phyloP scores from a whole-genome alignment of 768 basidiomycete species.

The Porpolomopsis calyptriformis region DNA sequence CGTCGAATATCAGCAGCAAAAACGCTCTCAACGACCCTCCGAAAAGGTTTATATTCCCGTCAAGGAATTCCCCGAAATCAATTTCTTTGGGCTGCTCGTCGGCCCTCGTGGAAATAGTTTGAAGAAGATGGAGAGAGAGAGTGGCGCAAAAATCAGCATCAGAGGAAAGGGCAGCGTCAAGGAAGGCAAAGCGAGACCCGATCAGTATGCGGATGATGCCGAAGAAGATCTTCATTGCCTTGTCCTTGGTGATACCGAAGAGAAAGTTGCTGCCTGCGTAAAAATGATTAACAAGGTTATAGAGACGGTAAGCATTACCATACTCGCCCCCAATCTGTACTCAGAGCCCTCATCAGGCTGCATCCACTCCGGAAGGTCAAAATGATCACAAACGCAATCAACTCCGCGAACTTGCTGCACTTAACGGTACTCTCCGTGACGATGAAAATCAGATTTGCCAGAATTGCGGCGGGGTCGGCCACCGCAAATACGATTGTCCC shows the following conservation, averaged over 20 bases:
- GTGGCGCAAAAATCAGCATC: slow-evolving; percentile 97
- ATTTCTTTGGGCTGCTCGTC: slow-evolving; percentile 96
- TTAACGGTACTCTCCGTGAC: slow-evolving; percentile 97
- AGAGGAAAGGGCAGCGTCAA: slow-evolving; percentile 98
- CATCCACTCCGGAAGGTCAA: slow-evolving; percentile 97
- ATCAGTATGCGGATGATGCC: slow-evolving; percentile 91
- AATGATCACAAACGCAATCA: slow-evolving; percentile 99
- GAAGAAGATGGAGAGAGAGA: slow-evolving; percentile 99
- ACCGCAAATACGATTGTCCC: slow-evolving; percentile 98
- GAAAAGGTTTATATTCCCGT: slow-evolving; percentile 99
- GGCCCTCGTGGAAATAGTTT: slow-evolving; percentile 97
- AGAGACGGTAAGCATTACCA: slow-evolving; percentile 65
- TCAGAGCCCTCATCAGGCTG: slow-evolving; percentile 51
- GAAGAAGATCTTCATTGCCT: slow-evolving; percentile 99
- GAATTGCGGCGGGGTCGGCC: slow-evolving; percentile 88
- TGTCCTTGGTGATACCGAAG: slow-evolving; percentile 84
- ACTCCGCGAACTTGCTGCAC: slow-evolving; percentile 90
- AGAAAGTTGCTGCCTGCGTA: slow-evolving; percentile 86
- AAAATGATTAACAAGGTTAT: slow-evolving; percentile 96
- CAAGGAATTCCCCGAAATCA: slow-evolving; percentile 99
- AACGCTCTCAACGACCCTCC: slow-evolving; percentile 84
- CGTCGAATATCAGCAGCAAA: slow-evolving; percentile 91
- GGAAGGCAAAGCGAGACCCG: slow-evolving; percentile 94
- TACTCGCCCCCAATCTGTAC: not conserved
- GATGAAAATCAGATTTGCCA: slow-evolving; percentile 99